These are phyloP conservation scores for Dioscorea alata DNA, from an alignment of 106 monocot species.

Conservation along the genomic window DNA sequence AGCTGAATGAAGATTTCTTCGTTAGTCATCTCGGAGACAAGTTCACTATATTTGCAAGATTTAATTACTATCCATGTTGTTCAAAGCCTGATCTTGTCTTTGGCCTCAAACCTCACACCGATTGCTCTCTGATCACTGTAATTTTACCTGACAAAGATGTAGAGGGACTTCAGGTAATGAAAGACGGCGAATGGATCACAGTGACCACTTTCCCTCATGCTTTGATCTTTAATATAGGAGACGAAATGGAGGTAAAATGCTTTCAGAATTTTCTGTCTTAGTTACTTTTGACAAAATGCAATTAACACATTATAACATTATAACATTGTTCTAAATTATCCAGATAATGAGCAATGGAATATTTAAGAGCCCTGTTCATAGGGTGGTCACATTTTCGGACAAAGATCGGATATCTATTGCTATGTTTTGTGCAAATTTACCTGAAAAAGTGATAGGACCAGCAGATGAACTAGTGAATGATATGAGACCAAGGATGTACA, in stretches of 20 bases:
- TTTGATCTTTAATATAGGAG: conserved; percentile 46
- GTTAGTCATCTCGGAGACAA: conserved; percentile 23
- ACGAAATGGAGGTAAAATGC: conserved; percentile 45
- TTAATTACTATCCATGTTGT: conserved; percentile 48
- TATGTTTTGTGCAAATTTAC: conserved; percentile 26
- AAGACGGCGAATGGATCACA: conserved; percentile 40
- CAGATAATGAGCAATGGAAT: conserved; percentile 58
- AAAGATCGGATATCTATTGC: conserved; percentile 32
- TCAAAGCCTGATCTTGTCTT: conserved; percentile 36
- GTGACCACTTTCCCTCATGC: conserved; percentile 32
- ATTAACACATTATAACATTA: no score
- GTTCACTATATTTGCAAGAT: conserved; percentile 27
- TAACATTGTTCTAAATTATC: neutral
- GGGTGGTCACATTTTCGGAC: conserved; percentile 26
- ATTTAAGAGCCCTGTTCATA: conserved; percentile 39
- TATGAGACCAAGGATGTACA: conserved; percentile 26
- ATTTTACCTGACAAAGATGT: conserved; percentile 37
- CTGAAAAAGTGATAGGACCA: conserved; percentile 25
- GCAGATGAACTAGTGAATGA: conserved; percentile 24
- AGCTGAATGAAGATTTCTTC: conserved; percentile 38
- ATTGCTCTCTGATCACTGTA: conserved; percentile 33
- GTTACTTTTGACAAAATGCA: no score
- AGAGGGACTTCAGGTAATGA: conserved; percentile 43
- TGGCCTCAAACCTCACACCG: conserved; percentile 52
- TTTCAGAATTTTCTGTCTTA: neutral